Base-by-base conservation (phyloP, 129 eudicot genomes). In the Arctium lappa region DNA sequence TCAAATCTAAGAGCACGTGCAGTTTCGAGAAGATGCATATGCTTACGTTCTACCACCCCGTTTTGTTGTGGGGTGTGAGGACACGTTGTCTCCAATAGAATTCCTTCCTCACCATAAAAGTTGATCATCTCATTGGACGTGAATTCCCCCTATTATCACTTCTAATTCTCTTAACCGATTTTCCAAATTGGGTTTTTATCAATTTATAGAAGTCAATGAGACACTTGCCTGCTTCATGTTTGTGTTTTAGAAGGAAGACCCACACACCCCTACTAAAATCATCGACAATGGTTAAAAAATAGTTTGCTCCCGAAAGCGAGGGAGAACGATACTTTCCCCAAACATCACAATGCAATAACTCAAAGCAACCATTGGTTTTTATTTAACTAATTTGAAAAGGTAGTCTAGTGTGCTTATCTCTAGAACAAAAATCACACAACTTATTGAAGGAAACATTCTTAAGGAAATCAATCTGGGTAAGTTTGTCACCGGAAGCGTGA, bases 271-370 rank as follows among this genome's bases (percentile, higher is more conserved):
- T 29, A 3, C 62, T 66, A 62, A 31, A 69, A 32, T 76, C 82
- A 70, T 85, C 88, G 15, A 85, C 80, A 9, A 85, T 39, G 4
- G 76, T 75, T 1, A 80, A 16, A 9, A 85, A 85, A 46, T 13
- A 85, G 22, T 16, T 48, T 5, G 38, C 16, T 3, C 44, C 70
- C 6, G 5, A 5, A 1, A 18, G 5, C 9, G 39, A 74, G 5
- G 71, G 36, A 2, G 8, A 27, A 0, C 16, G 56, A 11, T 37
- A 79, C 2, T 75, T 69, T 6, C 84, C 81, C 87, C 80, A 84
- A 1, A 79, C 18, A 34, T 84, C 81, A 31, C 60, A 78, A 73
- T 79, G 84, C 2, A 29, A 62, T 4, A 29, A 84, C n/a, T 18
- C 74, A 44, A 48, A 85, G 66, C 39, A 30, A 40, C 22, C 22